phyloP scores from a whole-genome alignment of 192 early-diverging fungal species.

The Globomyces pollinis-pini region DNA sequence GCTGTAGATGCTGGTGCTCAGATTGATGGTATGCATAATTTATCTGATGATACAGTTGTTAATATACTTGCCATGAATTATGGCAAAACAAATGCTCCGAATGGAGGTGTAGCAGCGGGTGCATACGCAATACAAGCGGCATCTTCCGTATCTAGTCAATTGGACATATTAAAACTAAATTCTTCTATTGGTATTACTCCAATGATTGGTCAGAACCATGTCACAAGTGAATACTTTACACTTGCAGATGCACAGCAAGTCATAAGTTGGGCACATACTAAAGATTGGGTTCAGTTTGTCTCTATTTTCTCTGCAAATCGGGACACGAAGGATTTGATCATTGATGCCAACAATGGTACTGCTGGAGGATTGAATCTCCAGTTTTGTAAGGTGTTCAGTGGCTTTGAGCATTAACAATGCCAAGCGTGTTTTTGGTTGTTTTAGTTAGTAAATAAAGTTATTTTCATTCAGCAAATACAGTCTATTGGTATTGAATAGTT shows the following conservation, averaged over 20 bases:
- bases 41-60: constrained; percentile 17
- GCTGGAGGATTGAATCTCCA: no score
- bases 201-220: constrained; percentile 44
- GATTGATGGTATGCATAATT: constrained; percentile 20
- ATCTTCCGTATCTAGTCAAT: constrained; percentile 4
- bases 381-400: no score
- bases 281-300: not conserved
- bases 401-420: no score
- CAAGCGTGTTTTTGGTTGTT: no score
- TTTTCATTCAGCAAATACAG: no score
- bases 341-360: no score
- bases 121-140: constrained; percentile 27
- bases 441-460: no score
- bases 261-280: constrained; percentile 16
- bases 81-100: constrained; percentile 23
- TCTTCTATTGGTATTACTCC: constrained; percentile 30
- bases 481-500: no score
- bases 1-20: constrained; percentile 20
- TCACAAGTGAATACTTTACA: constrained; percentile 25
- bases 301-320: constrained; percentile 11
- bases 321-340: constrained; percentile 6
- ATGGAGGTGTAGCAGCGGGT: constrained; percentile 36
- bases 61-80: constrained; percentile 44
- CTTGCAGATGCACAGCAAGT: constrained; percentile 26
- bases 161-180: not conserved